Base-by-base conservation (phyloP, 768 basidiomycete genomes). In the Thelephora ganbajun region DNA sequence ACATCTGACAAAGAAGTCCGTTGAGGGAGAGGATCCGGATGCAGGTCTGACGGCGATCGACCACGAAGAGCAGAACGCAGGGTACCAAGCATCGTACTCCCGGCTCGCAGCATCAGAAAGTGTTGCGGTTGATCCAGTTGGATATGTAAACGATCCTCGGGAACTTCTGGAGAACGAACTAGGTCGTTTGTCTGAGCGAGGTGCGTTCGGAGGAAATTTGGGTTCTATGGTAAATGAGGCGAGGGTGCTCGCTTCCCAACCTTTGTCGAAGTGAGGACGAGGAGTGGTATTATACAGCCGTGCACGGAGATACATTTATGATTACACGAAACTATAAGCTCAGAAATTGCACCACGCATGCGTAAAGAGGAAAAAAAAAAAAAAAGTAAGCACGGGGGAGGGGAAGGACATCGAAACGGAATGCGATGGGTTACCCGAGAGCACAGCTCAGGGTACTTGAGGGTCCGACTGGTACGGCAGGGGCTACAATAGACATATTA, bases 11-110 rank as follows among this genome's bases (percentile, higher is more conserved):
- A 63, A 58, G 54, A 68, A 68, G 33, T 63, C 63, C 58, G 46
- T 69, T 22, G 50, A 63, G 3, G 26, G 9, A 30, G 68, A 79
- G n/a, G 76, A 79, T 43, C 61, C 70, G 6, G 66, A 76, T 41
- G 67, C 69, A 0, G 77, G 76, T 0, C 58, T 88, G 33, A 86
- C 85, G 1, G 77, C 76, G 46, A 78, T 96, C 42, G 94, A 97
- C 59, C 80, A 79, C 51, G 94, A 97, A 58, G 93, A 97, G 59
- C 84, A 87, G 59, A 73, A 75, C 1, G 83, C 83, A 5, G 88
- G 91, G 1, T 97, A 97, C 64, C 96, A 98, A 58, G 88, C 90
- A 0, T 86, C 90, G 3, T 98, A 93, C 66, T 91, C 91, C 45
- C 77, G 84, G 33, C 73, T 97, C 14, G 93, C 91, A 0, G 87